A percentile compares a stretch with the other conserved stretches of the same genome.
Conservation (phyloP, 148 eudicot species). For the Diospyros kaki region DNA sequence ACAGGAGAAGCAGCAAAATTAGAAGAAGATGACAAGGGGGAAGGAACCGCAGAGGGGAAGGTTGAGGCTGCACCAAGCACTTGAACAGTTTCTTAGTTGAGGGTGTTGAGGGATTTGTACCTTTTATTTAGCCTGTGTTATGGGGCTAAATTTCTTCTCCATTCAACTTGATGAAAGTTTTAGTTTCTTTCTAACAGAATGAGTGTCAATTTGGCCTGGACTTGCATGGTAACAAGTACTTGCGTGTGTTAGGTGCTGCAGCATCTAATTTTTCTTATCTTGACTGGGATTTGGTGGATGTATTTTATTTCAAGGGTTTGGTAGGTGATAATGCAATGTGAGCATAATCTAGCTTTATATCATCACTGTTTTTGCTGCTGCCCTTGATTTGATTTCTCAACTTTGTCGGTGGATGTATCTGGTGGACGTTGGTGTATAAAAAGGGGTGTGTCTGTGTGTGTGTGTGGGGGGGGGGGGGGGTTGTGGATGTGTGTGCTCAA, state of each 20-base stretch:
- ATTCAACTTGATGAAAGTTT: constrained; percentile 11
- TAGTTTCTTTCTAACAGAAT: background rate
- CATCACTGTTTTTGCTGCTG: too few species aligned
- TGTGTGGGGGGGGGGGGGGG: too few species aligned
- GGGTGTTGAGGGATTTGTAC: background rate
- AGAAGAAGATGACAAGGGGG: constrained; percentile 11
- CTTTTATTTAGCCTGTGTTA: background rate
- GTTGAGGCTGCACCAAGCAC: constrained; percentile 22
- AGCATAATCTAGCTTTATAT: too few species aligned
- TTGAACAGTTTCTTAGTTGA: background rate
- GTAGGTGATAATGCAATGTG: background rate
- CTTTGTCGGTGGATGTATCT: too few species aligned
- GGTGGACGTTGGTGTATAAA: too few species aligned
- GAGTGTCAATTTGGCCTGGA: constrained; percentile 2
- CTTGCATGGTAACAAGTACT: background rate
- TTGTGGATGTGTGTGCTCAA: too few species aligned
- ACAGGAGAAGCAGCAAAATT: constrained; percentile 24
- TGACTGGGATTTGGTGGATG: constrained; percentile 18
- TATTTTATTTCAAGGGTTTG: constrained; percentile 2
- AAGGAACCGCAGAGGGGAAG: constrained; percentile 17
- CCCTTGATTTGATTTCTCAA: too few species aligned
- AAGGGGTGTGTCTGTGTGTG: too few species aligned
- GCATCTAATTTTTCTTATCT: background rate
- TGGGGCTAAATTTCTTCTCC: background rate
- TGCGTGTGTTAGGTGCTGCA: background rate